Evolutionary conservation across 2,329 filamentous ascomycete species (phyloP), one percentile per base, ranked within the genome.

Genomic region (Ceratocystiopsis sp.): DNA sequence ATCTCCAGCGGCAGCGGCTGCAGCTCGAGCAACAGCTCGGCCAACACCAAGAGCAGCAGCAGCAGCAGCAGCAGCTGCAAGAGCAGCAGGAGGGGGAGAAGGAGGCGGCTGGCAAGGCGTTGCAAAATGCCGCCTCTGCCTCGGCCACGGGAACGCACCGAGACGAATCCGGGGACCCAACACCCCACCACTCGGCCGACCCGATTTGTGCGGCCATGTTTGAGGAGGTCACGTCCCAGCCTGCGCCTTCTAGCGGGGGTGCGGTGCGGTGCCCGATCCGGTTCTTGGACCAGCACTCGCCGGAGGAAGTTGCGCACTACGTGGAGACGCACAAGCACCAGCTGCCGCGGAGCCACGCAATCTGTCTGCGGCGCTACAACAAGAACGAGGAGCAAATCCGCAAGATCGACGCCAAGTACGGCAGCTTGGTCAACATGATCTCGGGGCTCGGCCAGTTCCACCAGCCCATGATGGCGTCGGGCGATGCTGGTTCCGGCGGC

Each of bases 241-340:
- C 56, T 51, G 57, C 67, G 33, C 62, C 66, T 6, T 66, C 67
- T 10, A 65, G 62, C 25, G 65, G 69, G 46, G 66, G 59, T 37
- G 69, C 70, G 11, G 64, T 68, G 16, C 66, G 85, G 56, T 96
- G 89, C 59, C 89, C 89, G 3, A 96, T 96, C 47, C 82, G 89
- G 40, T 95, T 82, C 62, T 68, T 95, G 56, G 81, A 95, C 59
- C 80, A 93, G 58, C 87, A 94, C 56, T 86, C 85, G 2, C 84
- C 89, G 2, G 84, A 94, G 63, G 87, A 95, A 57, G 80, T 96
- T 48, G 89, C 89, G 14, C 76, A 82, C 54, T 96, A 94, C 59
- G 85, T 96, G 55, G 84, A 95, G 59, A 86, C 79, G 42, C 87
- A 95, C 64, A 95, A 95, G 59, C 87, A 96, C 61, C 83, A 94